A percentile compares a stretch with the other conserved stretches of the same genome.
Evolutionary conservation across 768 basidiomycete genomes (phyloP).

Genomic region (Collybia nuda): DNA sequence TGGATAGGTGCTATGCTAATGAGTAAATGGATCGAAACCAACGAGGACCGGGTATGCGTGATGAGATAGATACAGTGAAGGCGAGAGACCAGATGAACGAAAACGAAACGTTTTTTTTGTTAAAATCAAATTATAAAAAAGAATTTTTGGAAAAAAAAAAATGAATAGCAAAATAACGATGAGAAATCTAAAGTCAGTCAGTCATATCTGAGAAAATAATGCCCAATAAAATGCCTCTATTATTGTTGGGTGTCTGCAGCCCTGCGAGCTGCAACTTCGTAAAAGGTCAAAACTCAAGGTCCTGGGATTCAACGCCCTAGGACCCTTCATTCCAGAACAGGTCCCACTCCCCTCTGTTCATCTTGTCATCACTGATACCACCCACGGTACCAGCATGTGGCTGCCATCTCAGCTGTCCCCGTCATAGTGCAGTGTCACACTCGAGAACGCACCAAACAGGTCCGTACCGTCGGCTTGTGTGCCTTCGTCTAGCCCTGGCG

Average conservation of each 20-base stretch:
- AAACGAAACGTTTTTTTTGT: too few species aligned
- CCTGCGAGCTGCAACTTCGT: too few species aligned
- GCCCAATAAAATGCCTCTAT: constrained; percentile 1
- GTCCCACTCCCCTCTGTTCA: constrained; percentile 5
- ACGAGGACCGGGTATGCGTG: not conserved
- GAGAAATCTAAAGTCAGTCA: not conserved
- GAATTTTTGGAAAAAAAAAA: constrained; percentile 2
- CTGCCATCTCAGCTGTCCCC: constrained; percentile 47
- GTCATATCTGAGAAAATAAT: not conserved
- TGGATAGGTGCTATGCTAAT: not conserved
- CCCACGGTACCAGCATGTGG: constrained; percentile 6
- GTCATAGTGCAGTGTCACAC: constrained; percentile 86
- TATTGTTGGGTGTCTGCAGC: not conserved
- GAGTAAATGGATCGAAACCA: not conserved
- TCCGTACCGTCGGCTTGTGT: constrained; percentile 49
- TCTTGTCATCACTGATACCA: constrained; percentile 8
- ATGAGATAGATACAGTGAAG: not conserved
- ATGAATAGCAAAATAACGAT: not conserved
- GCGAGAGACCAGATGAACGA: not conserved
- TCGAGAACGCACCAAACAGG: constrained; percentile 85
- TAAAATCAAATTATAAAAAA: not conserved
- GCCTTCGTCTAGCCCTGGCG: constrained; percentile 32
- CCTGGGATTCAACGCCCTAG: constrained; percentile 2
- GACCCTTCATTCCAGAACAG: constrained; percentile 7
- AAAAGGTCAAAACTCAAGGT: constrained; percentile 6